A percentile compares a stretch with the other conserved stretches of the same genome.
phyloP scores from a whole-genome alignment of 2,329 filamentous ascomycete species.

The Xylariaceae sp. region DNA sequence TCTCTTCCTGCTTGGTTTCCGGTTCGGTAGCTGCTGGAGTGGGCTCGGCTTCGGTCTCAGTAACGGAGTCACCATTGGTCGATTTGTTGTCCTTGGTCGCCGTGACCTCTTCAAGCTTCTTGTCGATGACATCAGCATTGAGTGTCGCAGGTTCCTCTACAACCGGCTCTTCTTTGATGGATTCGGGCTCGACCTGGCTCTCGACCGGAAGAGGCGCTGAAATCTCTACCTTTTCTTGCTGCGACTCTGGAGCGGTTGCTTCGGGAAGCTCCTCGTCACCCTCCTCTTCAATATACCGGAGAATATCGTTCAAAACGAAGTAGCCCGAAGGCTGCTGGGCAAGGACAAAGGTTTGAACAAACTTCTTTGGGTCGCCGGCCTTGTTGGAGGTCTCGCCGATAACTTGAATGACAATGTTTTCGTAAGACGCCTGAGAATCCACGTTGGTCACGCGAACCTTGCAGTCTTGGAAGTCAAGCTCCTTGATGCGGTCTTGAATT shows the following conservation, averaged over 20 bases:
- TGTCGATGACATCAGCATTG: constrained; percentile 55
- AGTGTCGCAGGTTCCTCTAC: constrained; percentile 31
- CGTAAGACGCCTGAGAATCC: constrained; percentile 87
- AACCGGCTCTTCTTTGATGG: constrained; percentile 28
- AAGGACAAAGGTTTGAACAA: constrained; percentile 95
- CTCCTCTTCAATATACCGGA: constrained; percentile 85
- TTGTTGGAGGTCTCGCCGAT: constrained; percentile 98
- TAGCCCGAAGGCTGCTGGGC: constrained; percentile 95
- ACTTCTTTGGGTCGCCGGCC: constrained; percentile 85
- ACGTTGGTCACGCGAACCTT: constrained; percentile 98
- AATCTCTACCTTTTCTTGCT: constrained; percentile 22
- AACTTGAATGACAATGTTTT: constrained; percentile 95
- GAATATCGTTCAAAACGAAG: constrained; percentile 97
- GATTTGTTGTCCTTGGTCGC: constrained; percentile 33
- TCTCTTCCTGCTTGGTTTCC: constrained; percentile 17
- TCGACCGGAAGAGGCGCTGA: constrained; percentile 25
- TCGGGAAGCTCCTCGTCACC: constrained; percentile 66
- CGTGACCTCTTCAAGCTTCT: constrained; percentile 68
- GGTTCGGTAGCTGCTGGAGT: constrained; percentile 27
- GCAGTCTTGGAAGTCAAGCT: constrained; percentile 92
- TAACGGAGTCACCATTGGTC: constrained; percentile 37
- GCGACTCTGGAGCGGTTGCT: constrained; percentile 16
- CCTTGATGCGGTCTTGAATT: constrained; percentile 91
- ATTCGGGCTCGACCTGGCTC: constrained; percentile 28
- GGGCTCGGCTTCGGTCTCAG: constrained; percentile 28